Base-by-base conservation (phyloP, 2,329 filamentous ascomycete species). In the Elsinoe australis region DNA sequence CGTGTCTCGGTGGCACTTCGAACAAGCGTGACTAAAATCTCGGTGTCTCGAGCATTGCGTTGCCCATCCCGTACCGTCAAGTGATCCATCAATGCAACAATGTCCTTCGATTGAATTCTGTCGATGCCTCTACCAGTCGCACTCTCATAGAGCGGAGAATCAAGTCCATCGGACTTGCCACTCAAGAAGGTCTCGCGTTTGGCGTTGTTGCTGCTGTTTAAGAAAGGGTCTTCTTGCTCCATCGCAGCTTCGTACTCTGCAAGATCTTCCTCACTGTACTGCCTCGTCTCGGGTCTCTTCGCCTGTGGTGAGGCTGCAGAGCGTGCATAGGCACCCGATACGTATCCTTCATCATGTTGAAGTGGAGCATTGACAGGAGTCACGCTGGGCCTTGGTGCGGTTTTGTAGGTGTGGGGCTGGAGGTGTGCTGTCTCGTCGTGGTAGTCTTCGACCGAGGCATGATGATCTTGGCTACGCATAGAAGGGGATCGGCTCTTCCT, bases 61-160 rank as follows among this genome's bases (percentile, higher is more conserved):
- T 96, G 90, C 32, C 90, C 92, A 68, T 98, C 92, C 28, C 92
- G 84, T 54, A 96, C 92, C 63, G 94, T 96, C 53, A 98, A 81
- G 66, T 98, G 92, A 62, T 98, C 90, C 92, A 98, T 98, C 52
- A 98, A 71, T 18, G 90, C 87, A 54, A 98, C 85, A 58, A 98
- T 94, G 61, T 98, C 92, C 68, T 94, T 92, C 36, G 88, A 95
- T 63, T 96, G 84, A 45, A 98, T 96, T 39, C 83, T 78, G 56
- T 96, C 89, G 46, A 95, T 85, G 26, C 88, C 89, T 53, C 80
- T 82, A 46, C 90, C 90, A 1, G 86, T 94, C 3, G 89, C 78
- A 51, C 86, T 82, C 62, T 98, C 92, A 60, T 95, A 96, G 15
- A 96, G 73, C 2, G 90, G 89, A 22, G 88, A 92, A 3, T 74